A percentile compares a stretch with the other conserved stretches of the same genome.
These are phyloP conservation scores for Neurospora sp. DNA, from an alignment of 495 filamentous ascomycete genomes.

Conservation along the genomic window DNA sequence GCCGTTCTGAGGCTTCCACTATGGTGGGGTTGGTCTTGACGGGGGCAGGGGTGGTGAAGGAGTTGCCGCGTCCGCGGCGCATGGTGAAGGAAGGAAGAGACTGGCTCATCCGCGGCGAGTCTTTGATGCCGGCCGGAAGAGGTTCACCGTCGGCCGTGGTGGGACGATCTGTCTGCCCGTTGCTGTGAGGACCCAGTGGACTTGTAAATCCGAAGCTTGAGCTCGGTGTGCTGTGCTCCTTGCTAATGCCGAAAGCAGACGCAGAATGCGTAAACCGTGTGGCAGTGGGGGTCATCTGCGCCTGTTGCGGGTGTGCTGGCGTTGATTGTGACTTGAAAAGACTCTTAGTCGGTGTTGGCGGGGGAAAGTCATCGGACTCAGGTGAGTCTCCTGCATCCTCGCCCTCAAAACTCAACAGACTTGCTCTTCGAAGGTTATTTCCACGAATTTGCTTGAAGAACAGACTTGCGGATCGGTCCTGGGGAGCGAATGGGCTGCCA, in stretches of 20 bases:
- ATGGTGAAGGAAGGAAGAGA: conserved; percentile 11
- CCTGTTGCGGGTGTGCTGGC: conserved; percentile 9
- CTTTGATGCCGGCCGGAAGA: neutral
- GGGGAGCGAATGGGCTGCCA: conserved; percentile 51
- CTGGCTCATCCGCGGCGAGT: conserved; percentile 9
- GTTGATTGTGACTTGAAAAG: conserved; percentile 22
- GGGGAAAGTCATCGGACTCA: conserved; percentile 59
- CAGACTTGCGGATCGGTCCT: conserved; percentile 36
- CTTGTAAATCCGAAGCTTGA: conserved; percentile 35
- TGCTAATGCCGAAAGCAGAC: conserved; percentile 16
- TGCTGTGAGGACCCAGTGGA: conserved; percentile 11
- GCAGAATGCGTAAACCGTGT: conserved; percentile 18
- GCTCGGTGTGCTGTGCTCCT: conserved; percentile 10
- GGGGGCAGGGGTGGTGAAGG: conserved; percentile 11
- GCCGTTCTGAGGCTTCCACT: conserved; percentile 6
- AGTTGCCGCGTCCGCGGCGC: conserved; percentile 3
- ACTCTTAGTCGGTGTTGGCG: conserved; percentile 88
- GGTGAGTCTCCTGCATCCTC: conserved; percentile 50
- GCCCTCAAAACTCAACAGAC: conserved; percentile 67
- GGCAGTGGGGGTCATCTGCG: conserved; percentile 15
- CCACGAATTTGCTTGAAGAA: conserved; percentile 26
- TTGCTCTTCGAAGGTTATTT: conserved; percentile 51
- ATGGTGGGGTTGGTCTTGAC: conserved; percentile 4
- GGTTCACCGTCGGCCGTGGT: neutral
- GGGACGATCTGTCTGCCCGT: conserved; percentile 1